These are phyloP conservation scores for Botrytis pseudocinerea DNA, from an alignment of 2,329 filamentous ascomycete species.

Conservation along the genomic window DNA sequence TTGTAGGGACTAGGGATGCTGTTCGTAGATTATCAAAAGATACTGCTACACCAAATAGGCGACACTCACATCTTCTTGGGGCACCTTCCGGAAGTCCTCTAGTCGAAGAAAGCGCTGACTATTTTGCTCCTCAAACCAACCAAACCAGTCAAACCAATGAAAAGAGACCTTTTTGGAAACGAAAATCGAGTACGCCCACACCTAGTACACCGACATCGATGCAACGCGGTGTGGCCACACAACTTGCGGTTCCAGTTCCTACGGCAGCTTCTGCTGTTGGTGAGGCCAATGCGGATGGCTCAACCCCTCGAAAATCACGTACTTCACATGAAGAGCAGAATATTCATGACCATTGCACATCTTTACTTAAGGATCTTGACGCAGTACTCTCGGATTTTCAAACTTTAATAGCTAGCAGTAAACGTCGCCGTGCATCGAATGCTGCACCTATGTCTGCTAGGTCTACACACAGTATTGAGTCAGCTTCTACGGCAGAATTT, in stretches of 20 bases:
- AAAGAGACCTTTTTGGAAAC: constrained; percentile 85
- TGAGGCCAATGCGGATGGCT: constrained; percentile 32
- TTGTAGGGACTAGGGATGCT: constrained; percentile 86
- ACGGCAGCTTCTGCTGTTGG: constrained; percentile 30
- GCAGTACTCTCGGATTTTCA: constrained; percentile 81
- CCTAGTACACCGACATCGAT: constrained; percentile 32
- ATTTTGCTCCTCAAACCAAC: constrained; percentile 52
- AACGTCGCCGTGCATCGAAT: constrained; percentile 64
- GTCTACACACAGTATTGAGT: constrained; percentile 69
- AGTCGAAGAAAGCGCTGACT: constrained; percentile 51
- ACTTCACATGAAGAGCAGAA: constrained; percentile 57
- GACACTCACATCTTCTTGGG: constrained; percentile 40
- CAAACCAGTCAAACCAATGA: constrained; percentile 45
- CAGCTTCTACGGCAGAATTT: constrained; percentile 81
- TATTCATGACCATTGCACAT: constrained; percentile 79
- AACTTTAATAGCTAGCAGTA: constrained; percentile 72
- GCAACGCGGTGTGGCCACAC: constrained; percentile 34
- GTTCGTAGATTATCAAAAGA: constrained; percentile 84
- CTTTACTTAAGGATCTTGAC: constrained; percentile 82
- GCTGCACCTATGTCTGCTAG: constrained; percentile 50
- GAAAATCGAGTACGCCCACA: constrained; percentile 62
- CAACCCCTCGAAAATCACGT: constrained; percentile 27
- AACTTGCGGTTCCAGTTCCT: constrained; percentile 37
- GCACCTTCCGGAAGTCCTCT: constrained; percentile 38
- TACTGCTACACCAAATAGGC: constrained; percentile 56